Evolutionary conservation across 768 basidiomycete genomes (phyloP).

Genomic region (Multifurca ochricompacta): DNA sequence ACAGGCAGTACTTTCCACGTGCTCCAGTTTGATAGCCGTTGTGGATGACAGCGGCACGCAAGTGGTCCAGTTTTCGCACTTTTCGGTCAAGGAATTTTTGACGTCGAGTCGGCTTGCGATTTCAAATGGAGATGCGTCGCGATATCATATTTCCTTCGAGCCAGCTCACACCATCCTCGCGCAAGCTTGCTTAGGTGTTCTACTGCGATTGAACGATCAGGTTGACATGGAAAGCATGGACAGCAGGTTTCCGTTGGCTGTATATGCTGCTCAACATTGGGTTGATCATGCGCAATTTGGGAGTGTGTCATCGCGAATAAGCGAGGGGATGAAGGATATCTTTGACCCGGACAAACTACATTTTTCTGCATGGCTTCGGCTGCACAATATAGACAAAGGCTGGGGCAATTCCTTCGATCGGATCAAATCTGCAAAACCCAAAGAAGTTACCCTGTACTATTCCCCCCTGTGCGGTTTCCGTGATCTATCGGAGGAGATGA

Average conservation of each 20-base stretch:
- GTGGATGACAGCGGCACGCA: too few species aligned
- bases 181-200: too few species aligned
- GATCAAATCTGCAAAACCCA: neutral
- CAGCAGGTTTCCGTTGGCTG: neutral
- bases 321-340: neutral
- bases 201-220: neutral
- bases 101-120: too few species aligned
- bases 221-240: neutral
- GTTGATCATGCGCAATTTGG: neutral
- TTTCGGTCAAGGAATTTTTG: too few species aligned
- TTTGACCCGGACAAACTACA: neutral
- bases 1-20: too few species aligned
- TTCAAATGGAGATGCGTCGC: too few species aligned
- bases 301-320: neutral
- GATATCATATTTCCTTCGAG: too few species aligned
- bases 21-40: too few species aligned
- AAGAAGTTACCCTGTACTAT: neutral
- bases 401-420: neutral
- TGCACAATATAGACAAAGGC: too few species aligned
- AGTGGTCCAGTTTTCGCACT: too few species aligned
- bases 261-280: neutral
- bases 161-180: too few species aligned
- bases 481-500: neutral
- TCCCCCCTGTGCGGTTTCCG: neutral
- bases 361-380: neutral